Percentiles rank a stretch among this genome's conserved stretches.
Conservation (phyloP, 2,329 filamentous ascomycete genomes). For the Cordyceps javanica region DNA sequence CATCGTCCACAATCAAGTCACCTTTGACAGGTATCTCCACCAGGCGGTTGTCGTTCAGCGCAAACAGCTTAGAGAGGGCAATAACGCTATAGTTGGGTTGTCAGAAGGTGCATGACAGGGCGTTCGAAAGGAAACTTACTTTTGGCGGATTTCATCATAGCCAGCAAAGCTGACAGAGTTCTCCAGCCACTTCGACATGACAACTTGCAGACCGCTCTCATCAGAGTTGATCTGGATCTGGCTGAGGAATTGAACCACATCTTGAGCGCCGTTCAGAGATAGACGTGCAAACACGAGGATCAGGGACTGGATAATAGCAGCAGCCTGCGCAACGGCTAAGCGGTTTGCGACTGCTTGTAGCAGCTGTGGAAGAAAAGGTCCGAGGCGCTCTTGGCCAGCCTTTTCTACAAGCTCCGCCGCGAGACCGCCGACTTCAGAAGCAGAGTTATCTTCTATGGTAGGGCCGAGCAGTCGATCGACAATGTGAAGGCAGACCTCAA, state of each 20-base stretch:
- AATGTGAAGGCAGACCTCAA: slow-evolving; percentile 85
- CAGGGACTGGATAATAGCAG: slow-evolving; percentile 89
- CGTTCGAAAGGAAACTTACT: slow-evolving; percentile 49
- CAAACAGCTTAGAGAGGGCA: slow-evolving; percentile 85
- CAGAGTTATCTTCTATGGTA: slow-evolving; percentile 82
- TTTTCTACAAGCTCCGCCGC: slow-evolving; percentile 94
- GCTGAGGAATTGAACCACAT: slow-evolving; percentile 87
- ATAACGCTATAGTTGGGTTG: slow-evolving; percentile 58
- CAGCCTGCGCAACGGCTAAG: slow-evolving; percentile 73
- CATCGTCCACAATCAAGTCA: slow-evolving; percentile 77
- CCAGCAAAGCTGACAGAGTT: slow-evolving; percentile 97
- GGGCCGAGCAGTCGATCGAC: slow-evolving; percentile 85
- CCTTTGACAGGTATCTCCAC: slow-evolving; percentile 80
- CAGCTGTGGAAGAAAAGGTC: slow-evolving; percentile 82
- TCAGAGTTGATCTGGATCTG: slow-evolving; percentile 69
- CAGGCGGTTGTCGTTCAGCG: slow-evolving; percentile 75
- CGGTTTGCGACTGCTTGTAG: slow-evolving; percentile 83
- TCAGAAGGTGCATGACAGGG: neutral
- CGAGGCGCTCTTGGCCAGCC: slow-evolving; percentile 83
- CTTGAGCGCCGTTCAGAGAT: slow-evolving; percentile 74
- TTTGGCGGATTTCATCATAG: slow-evolving; percentile 94
- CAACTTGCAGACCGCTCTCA: slow-evolving; percentile 78
- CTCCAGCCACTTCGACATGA: slow-evolving; percentile 92
- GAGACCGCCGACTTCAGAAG: slow-evolving; percentile 90
- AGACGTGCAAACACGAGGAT: slow-evolving; percentile 93